These are phyloP conservation scores for Phytophthora aleatoria DNA, from an alignment of 352 stramenopile genomes.

Conservation along the genomic window DNA sequence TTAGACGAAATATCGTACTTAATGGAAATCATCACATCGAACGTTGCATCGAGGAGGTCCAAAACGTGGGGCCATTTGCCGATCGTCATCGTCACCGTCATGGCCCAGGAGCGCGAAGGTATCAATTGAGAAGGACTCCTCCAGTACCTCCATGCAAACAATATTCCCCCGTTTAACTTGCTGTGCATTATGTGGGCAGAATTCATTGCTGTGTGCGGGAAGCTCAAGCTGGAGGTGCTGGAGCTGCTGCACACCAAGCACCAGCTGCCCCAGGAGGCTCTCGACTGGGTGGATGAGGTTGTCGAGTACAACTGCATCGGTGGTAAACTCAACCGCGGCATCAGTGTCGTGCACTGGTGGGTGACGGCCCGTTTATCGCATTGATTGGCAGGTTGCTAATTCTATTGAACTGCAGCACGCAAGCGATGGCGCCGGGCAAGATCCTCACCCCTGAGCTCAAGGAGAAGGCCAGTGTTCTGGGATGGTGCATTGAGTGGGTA, in stretches of 20 bases:
- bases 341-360: constrained; percentile 94
- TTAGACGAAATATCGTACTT: constrained; percentile 17
- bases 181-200: constrained; percentile 41
- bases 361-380: background rate
- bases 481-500: constrained; percentile 98
- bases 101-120: constrained; percentile 49
- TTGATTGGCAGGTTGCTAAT: background rate
- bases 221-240: constrained; percentile 82
- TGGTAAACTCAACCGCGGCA: constrained; percentile 98
- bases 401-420: constrained; percentile 42
- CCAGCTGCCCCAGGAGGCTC: constrained; percentile 75
- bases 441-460: constrained; percentile 69
- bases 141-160: background rate
- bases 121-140: background rate
- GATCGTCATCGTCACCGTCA: constrained; percentile 21
- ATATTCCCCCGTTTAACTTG: background rate
- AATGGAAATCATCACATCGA: background rate
- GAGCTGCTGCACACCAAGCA: constrained; percentile 66
- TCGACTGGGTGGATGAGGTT: constrained; percentile 82
- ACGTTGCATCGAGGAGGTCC: constrained; percentile 12
- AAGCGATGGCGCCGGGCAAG: constrained; percentile 57
- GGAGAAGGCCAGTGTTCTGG: constrained; percentile 92
- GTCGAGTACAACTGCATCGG: constrained; percentile 97
- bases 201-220: constrained; percentile 74
- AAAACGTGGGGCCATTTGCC: constrained; percentile 29